Evolutionary conservation across 805 yeast genomes (phyloP).

Genomic region (Cyberlindnera mississippiensis): DNA sequence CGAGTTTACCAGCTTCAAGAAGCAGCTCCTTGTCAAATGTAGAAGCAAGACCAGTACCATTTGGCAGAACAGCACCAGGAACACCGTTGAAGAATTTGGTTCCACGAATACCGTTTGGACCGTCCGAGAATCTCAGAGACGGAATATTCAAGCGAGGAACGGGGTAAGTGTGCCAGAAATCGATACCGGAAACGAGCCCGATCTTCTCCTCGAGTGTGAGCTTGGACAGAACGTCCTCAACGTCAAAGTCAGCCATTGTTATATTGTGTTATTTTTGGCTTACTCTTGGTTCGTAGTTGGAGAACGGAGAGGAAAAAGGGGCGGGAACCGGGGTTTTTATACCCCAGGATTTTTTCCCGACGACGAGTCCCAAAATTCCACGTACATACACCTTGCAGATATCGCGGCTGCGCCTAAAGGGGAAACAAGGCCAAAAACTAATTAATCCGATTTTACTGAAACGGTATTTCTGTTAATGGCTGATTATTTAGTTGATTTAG

Average conservation of each 20-base stretch:
- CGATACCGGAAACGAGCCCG: slow-evolving; percentile 38
- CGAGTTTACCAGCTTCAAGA: slow-evolving; percentile 44
- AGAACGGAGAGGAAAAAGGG: too few species aligned
- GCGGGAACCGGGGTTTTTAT: too few species aligned
- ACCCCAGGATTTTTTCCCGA: too few species aligned
- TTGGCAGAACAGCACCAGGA: slow-evolving; percentile 55
- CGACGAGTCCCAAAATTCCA: too few species aligned
- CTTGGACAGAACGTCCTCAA: slow-evolving; percentile 26
- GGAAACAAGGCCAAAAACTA: too few species aligned
- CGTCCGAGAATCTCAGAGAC: slow-evolving; percentile 47
- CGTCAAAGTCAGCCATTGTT: slow-evolving; percentile 18
- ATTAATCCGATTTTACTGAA: too few species aligned
- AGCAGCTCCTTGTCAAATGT: slow-evolving; percentile 51
- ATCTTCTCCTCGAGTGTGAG: slow-evolving; percentile 28
- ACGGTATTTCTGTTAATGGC: too few species aligned
- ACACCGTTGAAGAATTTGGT: slow-evolving; percentile 47
- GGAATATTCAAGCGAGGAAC: slow-evolving; percentile 42
- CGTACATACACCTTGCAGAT: too few species aligned
- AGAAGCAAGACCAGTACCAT: slow-evolving; percentile 55
- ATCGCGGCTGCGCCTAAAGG: too few species aligned
- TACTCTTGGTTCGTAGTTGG: too few species aligned
- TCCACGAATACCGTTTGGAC: slow-evolving; percentile 65
- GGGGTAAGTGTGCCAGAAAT: slow-evolving; percentile 48
- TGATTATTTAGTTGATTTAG: too few species aligned
- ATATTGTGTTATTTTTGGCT: too few species aligned